Percentiles rank a stretch among this genome's conserved stretches.
Evolutionary conservation across 2,329 filamentous ascomycete species (phyloP).

Genomic region (Talaromyces sp.): DNA sequence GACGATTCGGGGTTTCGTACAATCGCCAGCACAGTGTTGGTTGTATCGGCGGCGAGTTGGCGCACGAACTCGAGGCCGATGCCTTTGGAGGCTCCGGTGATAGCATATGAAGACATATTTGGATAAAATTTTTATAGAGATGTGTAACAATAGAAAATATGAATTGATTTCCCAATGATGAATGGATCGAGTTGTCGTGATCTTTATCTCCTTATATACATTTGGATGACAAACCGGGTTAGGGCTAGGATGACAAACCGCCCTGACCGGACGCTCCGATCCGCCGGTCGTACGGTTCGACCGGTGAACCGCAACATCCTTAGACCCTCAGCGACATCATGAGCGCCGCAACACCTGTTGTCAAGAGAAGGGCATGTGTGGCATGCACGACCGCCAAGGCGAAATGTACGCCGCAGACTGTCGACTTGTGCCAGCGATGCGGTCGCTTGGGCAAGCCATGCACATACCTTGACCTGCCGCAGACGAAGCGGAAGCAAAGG

Average conservation of each 20-base stretch:
- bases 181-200: background rate
- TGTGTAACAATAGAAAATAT: too few relatives aligned
- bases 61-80: constrained; percentile 26
- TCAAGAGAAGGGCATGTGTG: constrained; percentile 20
- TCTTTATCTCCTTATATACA: background rate
- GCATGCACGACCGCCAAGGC: constrained; percentile 18
- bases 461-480: constrained; percentile 21
- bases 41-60: constrained; percentile 22
- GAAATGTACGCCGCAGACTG: constrained; percentile 18
- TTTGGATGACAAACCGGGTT: background rate
- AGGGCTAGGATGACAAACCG: background rate
- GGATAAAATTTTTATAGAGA: too few relatives aligned
- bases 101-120: constrained; percentile 29
- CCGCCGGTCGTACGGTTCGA: too few relatives aligned
- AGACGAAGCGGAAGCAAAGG: constrained; percentile 19
- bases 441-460: constrained; percentile 20
- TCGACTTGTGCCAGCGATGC: constrained; percentile 17
- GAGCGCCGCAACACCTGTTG: constrained; percentile 5
- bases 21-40: constrained; percentile 35
- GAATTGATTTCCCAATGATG: background rate
- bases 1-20: constrained; percentile 28
- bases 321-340: too few relatives aligned
- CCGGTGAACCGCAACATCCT: too few relatives aligned
- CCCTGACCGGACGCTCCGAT: background rate
- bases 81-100: constrained; percentile 30